phyloP scores from a whole-genome alignment of 805 yeast species.

The Saccharomycopsis sp. region DNA sequence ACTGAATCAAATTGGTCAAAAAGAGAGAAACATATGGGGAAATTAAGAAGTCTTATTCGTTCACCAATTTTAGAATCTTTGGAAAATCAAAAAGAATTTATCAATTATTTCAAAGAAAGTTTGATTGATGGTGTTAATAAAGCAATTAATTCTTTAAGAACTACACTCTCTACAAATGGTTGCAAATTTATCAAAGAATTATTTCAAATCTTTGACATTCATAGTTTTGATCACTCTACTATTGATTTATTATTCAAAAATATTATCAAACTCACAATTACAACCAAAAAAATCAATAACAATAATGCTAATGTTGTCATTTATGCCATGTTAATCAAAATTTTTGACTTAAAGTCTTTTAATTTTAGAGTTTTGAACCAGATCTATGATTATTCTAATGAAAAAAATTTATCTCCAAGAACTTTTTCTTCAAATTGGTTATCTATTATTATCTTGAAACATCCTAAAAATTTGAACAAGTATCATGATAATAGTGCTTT shows the following conservation, averaged over 20 bases:
- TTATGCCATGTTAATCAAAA: slow-evolving; percentile 23
- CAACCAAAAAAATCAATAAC: slow-evolving; percentile 56
- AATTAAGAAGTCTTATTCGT: slow-evolving; percentile 48
- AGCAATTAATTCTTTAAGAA: slow-evolving; percentile 64
- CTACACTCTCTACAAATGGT: slow-evolving; percentile 68
- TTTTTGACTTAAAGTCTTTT: slow-evolving; percentile 25
- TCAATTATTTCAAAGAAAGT: slow-evolving; percentile 25
- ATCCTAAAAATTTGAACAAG: slow-evolving; percentile 27
- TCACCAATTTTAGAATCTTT: slow-evolving; percentile 41
- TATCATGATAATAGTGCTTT: slow-evolving; percentile 17
- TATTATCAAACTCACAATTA: slow-evolving; percentile 42
- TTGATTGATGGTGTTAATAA: slow-evolving; percentile 55
- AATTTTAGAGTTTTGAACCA: slow-evolving; percentile 40
- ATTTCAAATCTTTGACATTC: slow-evolving; percentile 29
- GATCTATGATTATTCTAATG: slow-evolving; percentile 43
- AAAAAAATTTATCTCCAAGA: slow-evolving; percentile 65
- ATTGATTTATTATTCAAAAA: slow-evolving; percentile 20
- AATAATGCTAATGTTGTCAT: slow-evolving; percentile 45
- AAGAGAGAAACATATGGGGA: slow-evolving; percentile 54
- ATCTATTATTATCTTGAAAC: slow-evolving; percentile 47
- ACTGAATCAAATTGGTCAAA: slow-evolving; percentile 79
- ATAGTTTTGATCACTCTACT: slow-evolving; percentile 28
- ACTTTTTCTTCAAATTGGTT: slow-evolving; percentile 63
- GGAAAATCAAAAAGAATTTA: slow-evolving; percentile 25
- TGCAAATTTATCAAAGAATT: slow-evolving; percentile 70